phyloP scores from a whole-genome alignment of 495 filamentous ascomycete species.

The Hypoxylon fuscum region DNA sequence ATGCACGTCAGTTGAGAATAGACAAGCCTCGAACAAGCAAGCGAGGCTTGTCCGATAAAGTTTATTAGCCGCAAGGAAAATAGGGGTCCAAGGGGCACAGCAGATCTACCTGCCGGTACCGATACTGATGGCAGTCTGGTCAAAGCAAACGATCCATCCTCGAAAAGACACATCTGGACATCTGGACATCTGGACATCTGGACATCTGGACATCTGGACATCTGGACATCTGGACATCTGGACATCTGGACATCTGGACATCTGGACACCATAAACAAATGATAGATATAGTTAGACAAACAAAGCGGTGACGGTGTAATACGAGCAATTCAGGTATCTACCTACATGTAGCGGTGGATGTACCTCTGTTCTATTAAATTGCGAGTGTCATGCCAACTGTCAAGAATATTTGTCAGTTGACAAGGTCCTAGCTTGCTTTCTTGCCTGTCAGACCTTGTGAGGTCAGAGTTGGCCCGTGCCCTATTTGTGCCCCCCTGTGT shows the following conservation, averaged over 20 bases:
- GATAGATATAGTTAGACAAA: neutral
- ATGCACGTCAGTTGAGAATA: conserved; percentile 37
- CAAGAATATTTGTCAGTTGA: neutral
- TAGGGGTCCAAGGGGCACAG: conserved; percentile 32
- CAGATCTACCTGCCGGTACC: conserved; percentile 23
- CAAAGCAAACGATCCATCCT: conserved; percentile 10
- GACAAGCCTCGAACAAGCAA: conserved; percentile 9
- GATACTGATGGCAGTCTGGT: neutral
- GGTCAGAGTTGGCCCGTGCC: conserved; percentile 37
- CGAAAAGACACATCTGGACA: too few species aligned
- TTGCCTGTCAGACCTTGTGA: conserved; percentile 5
- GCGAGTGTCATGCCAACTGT: neutral
- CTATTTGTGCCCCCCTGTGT: neutral
- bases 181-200: too few species aligned
- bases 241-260: neutral
- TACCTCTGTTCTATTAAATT: too few species aligned
- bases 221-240: too few species aligned
- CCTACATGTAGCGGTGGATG: too few species aligned
- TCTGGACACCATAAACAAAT: conserved; percentile 13
- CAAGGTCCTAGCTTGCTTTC: neutral
- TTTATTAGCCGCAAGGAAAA: conserved; percentile 28
- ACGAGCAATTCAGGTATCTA: neutral
- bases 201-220: too few species aligned
- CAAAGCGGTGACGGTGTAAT: conserved; percentile 8
- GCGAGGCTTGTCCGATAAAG: conserved; percentile 12